Evolutionary conservation across 495 filamentous ascomycete genomes (phyloP).

Genomic region (Xylaria acuta): DNA sequence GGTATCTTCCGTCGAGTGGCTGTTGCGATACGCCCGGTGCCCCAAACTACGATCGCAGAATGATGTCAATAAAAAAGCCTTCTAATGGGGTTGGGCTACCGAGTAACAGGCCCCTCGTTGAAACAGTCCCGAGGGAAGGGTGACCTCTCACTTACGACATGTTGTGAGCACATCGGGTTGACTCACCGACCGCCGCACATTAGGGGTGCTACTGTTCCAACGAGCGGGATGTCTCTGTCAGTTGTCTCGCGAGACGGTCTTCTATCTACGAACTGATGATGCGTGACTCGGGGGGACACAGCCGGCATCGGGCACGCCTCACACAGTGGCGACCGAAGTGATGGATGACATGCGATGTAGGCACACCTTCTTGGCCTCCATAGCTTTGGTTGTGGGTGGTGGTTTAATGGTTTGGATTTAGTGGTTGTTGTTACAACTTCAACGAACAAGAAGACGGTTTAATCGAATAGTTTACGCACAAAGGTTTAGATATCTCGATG

Average conservation of each 20-base stretch:
- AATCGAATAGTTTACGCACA: not conserved
- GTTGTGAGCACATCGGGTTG: not conserved
- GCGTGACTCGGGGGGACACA: not conserved
- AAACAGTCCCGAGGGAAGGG: not conserved
- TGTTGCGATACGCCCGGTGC: not conserved
- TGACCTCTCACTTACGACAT: not conserved
- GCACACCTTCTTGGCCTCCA: not conserved
- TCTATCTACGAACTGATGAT: not conserved
- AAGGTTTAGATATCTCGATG: not conserved
- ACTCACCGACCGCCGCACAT: not conserved
- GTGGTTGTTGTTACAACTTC: not conserved
- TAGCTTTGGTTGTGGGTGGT: not conserved
- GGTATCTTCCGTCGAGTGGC: not conserved
- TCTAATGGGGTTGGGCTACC: not conserved
- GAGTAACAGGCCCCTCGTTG: not conserved
- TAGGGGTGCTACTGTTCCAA: not conserved
- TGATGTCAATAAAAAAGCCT: not conserved
- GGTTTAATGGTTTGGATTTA: not conserved
- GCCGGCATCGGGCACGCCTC: not conserved
- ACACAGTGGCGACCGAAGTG: not conserved
- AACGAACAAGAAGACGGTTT: not conserved
- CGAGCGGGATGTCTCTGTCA: not conserved
- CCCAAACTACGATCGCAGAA: not conserved
- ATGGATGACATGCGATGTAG: not conserved
- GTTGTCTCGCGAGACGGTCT: not conserved